Percentiles rank a stretch among this genome's conserved stretches.
Conservation (phyloP, 768 basidiomycete species). For the Trametes coccinea region DNA sequence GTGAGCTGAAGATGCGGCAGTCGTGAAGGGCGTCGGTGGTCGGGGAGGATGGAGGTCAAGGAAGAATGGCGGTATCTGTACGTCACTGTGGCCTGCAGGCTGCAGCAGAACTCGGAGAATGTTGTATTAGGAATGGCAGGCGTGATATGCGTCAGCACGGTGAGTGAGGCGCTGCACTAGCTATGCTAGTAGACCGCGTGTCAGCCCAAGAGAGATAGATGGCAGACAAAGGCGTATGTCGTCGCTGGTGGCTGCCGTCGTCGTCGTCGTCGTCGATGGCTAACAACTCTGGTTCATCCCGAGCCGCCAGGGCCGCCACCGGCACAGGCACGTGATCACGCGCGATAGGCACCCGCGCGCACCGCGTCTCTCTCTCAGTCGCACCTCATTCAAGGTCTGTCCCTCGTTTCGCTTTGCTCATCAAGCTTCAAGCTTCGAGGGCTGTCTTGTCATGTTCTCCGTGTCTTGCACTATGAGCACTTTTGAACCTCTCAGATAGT, state of each 20-base stretch:
- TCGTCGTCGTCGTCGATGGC: slow-evolving; percentile 16
- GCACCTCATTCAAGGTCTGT: too few species aligned
- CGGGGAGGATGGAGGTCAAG: neutral
- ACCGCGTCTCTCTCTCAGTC: too few species aligned
- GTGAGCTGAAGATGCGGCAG: neutral
- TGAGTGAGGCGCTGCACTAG: slow-evolving; percentile 2
- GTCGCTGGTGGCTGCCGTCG: slow-evolving; percentile 11
- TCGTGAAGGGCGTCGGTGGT: neutral
- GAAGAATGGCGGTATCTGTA: slow-evolving; percentile 16
- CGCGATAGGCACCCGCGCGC: too few species aligned
- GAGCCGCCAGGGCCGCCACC: slow-evolving; percentile 5
- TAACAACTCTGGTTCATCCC: neutral
- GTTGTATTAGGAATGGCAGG: slow-evolving; percentile 22
- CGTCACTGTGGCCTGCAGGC: neutral
- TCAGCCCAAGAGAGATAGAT: neutral
- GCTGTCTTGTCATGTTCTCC: too few species aligned
- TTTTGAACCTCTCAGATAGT: too few species aligned
- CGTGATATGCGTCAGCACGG: slow-evolving; percentile 10
- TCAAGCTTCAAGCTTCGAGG: too few species aligned
- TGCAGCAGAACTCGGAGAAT: slow-evolving; percentile 24
- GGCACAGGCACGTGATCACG: neutral
- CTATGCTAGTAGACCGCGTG: neutral
- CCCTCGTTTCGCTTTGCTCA: too few species aligned
- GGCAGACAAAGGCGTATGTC: neutral
- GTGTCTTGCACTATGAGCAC: too few species aligned